These are phyloP conservation scores for Brachypodium distachyon DNA, from an alignment of 202 grass and related monocot genomes.

Conservation along the genomic window DNA sequence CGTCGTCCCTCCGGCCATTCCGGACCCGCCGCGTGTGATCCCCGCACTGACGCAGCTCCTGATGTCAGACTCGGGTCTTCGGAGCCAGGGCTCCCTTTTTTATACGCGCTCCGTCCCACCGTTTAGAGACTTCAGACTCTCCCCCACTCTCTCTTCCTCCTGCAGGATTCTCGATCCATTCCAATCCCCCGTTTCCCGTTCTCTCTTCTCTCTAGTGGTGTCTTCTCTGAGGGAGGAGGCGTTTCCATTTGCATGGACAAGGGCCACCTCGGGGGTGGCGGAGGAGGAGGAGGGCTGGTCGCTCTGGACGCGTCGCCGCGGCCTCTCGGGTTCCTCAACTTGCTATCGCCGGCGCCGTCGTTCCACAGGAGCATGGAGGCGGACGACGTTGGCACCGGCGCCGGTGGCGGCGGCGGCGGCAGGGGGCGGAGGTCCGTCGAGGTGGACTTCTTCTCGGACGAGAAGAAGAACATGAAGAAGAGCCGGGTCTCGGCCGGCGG, in stretches of 20 bases:
- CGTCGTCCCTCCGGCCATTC: not conserved
- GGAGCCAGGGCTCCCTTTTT: conserved; percentile 10
- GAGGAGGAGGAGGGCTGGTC: conserved; percentile 35
- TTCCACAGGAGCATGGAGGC: conserved; percentile 22
- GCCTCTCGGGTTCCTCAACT: conserved; percentile 24
- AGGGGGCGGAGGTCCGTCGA: conserved; percentile 32
- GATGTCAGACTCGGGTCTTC: conserved; percentile 32
- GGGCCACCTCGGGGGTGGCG: not conserved
- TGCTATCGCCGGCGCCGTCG: not conserved
- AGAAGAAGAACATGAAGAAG: conserved; percentile 50
- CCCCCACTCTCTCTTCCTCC: not conserved
- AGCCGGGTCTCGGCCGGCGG: not conserved
- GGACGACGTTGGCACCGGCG: not conserved
- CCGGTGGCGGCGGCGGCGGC: not conserved
- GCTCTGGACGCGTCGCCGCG: conserved; percentile 35
- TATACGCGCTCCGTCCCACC: conserved; percentile 26
- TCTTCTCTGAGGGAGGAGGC: not conserved
- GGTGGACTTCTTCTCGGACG: conserved; percentile 90
- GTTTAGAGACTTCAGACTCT: conserved; percentile 50
- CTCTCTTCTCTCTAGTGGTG: not conserved
- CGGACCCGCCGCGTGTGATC: conserved; percentile 14
- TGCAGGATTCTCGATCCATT: not conserved
- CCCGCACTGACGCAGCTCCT: conserved; percentile 64
- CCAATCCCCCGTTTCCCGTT: not conserved
- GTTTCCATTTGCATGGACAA: conserved; percentile 62